These are phyloP conservation scores for Tilletia walkeri DNA, from an alignment of 1,284 basidiomycete genomes.

Conservation along the genomic window DNA sequence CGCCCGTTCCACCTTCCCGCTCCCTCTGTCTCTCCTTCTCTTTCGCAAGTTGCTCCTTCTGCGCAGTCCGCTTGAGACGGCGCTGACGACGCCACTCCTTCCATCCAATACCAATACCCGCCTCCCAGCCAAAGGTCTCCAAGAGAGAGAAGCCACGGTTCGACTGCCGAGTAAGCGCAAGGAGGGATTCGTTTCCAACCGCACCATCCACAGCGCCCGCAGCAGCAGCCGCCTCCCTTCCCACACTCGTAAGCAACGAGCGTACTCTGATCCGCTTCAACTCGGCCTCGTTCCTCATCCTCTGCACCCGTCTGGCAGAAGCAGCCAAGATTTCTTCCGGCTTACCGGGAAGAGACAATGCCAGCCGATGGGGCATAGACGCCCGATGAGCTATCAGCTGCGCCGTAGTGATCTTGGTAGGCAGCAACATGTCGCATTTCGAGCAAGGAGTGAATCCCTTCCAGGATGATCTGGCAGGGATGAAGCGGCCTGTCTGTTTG, in stretches of 20 bases:
- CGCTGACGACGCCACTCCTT: slow-evolving; percentile 6
- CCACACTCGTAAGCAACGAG: not conserved
- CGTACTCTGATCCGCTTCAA: not conserved
- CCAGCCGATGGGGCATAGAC: slow-evolving; percentile 4
- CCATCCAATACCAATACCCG: slow-evolving; percentile 6
- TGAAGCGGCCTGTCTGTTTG: too few species aligned
- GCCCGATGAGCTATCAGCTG: not conserved
- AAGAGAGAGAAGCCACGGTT: not conserved
- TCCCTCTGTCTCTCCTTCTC: not conserved
- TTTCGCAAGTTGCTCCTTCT: not conserved
- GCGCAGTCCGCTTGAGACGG: not conserved
- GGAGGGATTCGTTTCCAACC: not conserved
- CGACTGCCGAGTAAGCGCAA: not conserved
- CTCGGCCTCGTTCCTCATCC: not conserved
- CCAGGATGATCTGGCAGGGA: too few species aligned
- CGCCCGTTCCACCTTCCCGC: slow-evolving; percentile 21
- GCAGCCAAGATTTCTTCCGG: slow-evolving; percentile 1
- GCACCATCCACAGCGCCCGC: not conserved
- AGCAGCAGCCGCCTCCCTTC: slow-evolving; percentile 4
- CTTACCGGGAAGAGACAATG: not conserved
- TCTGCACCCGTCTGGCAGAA: not conserved
- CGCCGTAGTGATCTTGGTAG: not conserved
- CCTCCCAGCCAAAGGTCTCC: slow-evolving; percentile 4
- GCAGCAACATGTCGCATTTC: not conserved
- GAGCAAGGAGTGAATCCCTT: not conserved